phyloP scores from a whole-genome alignment of 176 grass and related monocot genomes.

The Phyllostachys edulis region DNA sequence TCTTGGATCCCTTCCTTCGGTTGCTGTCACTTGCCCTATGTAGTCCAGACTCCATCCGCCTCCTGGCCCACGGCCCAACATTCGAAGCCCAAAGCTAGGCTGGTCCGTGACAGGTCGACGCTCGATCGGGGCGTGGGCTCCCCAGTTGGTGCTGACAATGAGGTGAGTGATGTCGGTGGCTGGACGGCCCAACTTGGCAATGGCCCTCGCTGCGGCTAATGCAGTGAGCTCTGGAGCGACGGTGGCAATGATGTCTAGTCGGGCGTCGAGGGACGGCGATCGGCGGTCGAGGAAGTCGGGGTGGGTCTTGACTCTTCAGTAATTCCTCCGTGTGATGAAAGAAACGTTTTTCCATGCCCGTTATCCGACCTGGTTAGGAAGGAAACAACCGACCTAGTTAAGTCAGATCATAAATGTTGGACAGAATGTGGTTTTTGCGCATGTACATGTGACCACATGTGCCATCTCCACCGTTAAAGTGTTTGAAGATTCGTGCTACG shows the following conservation, averaged over 20 bases:
- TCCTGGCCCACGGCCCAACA: too few relatives aligned
- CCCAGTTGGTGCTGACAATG: not conserved
- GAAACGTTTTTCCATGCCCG: not conserved
- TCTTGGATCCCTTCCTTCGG: too few relatives aligned
- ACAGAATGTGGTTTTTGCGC: not conserved
- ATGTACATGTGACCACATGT: too few relatives aligned
- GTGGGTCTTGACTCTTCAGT: not conserved
- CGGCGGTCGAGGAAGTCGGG: not conserved
- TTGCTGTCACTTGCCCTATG: too few relatives aligned
- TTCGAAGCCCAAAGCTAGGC: too few relatives aligned
- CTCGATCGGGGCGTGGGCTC: not conserved
- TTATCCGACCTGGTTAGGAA: not conserved
- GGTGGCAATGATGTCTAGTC: not conserved
- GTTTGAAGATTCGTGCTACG: too few relatives aligned
- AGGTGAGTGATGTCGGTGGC: slow-evolving; percentile 10
- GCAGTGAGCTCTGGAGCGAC: not conserved
- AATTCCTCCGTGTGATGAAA: not conserved
- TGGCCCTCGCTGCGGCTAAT: not conserved
- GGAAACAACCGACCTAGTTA: not conserved
- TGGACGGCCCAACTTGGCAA: not conserved
- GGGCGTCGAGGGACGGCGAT: not conserved
- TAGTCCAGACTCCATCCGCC: too few relatives aligned
- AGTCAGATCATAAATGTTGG: not conserved
- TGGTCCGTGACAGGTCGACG: too few relatives aligned
- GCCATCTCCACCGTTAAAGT: too few relatives aligned